Evolutionary conservation across 2,329 filamentous ascomycete species (phyloP), one percentile per base, ranked within the genome.

Genomic region (Clonostachys rhizophaga): DNA sequence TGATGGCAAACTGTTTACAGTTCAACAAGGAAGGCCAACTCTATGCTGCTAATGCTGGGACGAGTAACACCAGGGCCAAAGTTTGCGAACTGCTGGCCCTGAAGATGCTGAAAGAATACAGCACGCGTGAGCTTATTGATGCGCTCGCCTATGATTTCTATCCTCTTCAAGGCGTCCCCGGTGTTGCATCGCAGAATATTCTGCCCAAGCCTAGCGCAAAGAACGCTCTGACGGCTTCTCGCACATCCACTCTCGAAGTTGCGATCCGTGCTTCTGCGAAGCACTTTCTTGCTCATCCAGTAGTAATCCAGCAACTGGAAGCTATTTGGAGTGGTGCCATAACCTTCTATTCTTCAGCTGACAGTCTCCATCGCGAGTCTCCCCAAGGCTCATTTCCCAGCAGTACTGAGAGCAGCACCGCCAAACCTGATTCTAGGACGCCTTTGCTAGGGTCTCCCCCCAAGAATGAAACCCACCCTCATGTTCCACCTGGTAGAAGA

Each of bases 251-350:
- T 8, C 79, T 96, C 34, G 92, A 96, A 68, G 85, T 97, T 49
- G 91, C 92, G 50, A 96, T 97, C 58, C 84, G 90, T 55, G 90
- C 91, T 17, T 91, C 91, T 52, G 89, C 92, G 18, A 96, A 97
- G 68, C 86, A 90, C 55, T 95, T 96, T 56, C 75, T 97, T 6
- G 87, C 92, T 9, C 91, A 96, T 60, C 91, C 92, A 1, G 74
- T 96, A 5, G 91, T 96, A 1, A 87, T 96, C 9, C 90, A 95
- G 64, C 91, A 96, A 61, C 75, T 97, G n/a, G 91, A 96, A 65
- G 91, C 91, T 41, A 96, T 97, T 51, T 97, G 92, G 92, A 92
- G 90, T 17, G 92, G 92, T 30, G 92, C 88, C 16, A 94, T 97
- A 54, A 91, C 94, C 54, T 96, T 97, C 60, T 91, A 96, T 66